Evolutionary conservation across 768 basidiomycete species (phyloP), one percentile per base, ranked within the genome.

Genomic region (Myochromella boudieri): DNA sequence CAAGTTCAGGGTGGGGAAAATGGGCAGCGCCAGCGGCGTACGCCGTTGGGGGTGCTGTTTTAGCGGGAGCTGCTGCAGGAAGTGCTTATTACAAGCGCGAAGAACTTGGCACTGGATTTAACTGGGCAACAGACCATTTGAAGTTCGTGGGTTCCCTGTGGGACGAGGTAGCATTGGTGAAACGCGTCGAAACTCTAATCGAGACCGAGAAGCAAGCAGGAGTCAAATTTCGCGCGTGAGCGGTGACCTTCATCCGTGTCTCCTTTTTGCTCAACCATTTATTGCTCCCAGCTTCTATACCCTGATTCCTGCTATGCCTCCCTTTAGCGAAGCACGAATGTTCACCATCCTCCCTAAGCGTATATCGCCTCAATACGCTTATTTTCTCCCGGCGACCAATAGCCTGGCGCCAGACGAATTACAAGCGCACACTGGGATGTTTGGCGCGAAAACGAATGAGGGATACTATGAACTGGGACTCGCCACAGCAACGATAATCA

Each of bases 401-500:
- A 76, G 70, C 3, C 61, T 85, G 20, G 87, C 85, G 0, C 49
- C 73, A 18, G 87, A 93, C 58, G 93, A 95, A 64, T 67, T 95
- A 7, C 74, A 85, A 48, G 93, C 91, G 5, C 94, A 97, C 60
- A 89, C 81, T 27, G 84, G 84, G 26, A 95, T 97, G 87, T 97
- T 97, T 66, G 75, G 77, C 48, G 77, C 81, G 4, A 76, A 72
- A 53, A 82, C 81, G 18, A 95, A 97, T 58, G 92, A 95, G 55
- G 92, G 92, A 15, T 97, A 92, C 66, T 95, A 95, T 59, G 82
- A 83, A 55, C 71, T 97, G 6, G 94, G 92, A 1, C 68, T 95
- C 28, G 68, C 76, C 36, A 78, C 81, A 1, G 84, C 81, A 14
- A 72, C 78, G 40, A 55, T 81, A 20, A 78, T 91, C 48, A 72